Conservation (phyloP, 192 early-diverging fungal genomes). For the Umbelopsis sp. region DNA sequence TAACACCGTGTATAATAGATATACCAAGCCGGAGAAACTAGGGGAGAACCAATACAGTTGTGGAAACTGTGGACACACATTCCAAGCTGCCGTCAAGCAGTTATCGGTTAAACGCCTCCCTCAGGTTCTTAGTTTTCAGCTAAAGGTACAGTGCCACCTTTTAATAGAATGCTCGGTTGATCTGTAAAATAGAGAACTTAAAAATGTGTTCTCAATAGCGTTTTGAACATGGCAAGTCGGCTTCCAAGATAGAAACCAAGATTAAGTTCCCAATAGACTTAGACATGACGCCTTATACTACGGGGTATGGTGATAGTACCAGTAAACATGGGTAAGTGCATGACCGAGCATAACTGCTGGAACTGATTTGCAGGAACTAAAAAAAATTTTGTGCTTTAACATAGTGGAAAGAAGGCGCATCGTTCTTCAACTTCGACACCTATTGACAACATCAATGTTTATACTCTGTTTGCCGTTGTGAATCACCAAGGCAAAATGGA, state of each 20-base stretch:
- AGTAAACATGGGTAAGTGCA: conserved; percentile 9
- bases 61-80: conserved; percentile 60
- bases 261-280: conserved; percentile 82
- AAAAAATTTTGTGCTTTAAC: not conserved
- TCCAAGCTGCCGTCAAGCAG: conserved; percentile 79
- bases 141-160: conserved; percentile 62
- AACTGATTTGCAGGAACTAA: not conserved
- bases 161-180: not conserved
- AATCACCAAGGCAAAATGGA: conserved; percentile 90
- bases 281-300: conserved; percentile 92
- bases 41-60: conserved; percentile 68
- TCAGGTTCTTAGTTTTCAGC: conserved; percentile 87
- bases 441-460: conserved; percentile 59
- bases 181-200: not conserved
- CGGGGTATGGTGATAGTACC: conserved; percentile 28
- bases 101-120: conserved; percentile 84
- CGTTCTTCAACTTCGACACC: not conserved
- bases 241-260: conserved; percentile 85
- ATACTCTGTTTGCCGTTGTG: conserved; percentile 89
- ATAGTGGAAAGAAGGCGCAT: not conserved
- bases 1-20: conserved; percentile 30
- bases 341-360: not conserved
- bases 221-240: conserved; percentile 75
- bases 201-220: conserved; percentile 51
- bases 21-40: conserved; percentile 82